Base-by-base conservation (phyloP, 192 early-diverging fungal species). In the Umbelopsis sp. region DNA sequence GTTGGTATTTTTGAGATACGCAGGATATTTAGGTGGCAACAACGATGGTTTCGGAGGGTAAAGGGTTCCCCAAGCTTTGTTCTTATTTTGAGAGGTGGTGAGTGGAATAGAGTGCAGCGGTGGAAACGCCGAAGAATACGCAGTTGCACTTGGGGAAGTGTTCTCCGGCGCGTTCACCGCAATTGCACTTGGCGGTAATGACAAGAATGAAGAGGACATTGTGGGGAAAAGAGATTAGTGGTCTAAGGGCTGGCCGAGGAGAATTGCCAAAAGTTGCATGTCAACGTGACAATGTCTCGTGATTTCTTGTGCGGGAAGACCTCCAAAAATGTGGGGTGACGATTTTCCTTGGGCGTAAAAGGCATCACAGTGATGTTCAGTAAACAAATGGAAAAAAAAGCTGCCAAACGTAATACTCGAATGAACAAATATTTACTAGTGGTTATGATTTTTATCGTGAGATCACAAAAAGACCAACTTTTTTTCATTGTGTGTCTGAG, bases 71-170 rank as follows among this genome's bases (percentile, higher is more conserved):
- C 44, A 64, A 30, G 23, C 46, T 69, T 37, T 68, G n/a, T 49
- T 15, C 51, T 69, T 55, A 46, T 25, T 49, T 37, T 46, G 23
- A 22, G 58, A 35, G 37, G 35, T 51, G 7, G 67, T 22, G 52
- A 49, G 52, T 27, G 70, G 70, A n/a, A 71, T 33, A 20, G 73
- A 58, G 27, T 74, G 73, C 25, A 74, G 47, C 16, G 73, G 51
- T 35, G 73, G 73, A 74, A 74, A 74, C 48, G 67, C 73, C 23
- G 67, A 69, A 69, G 51, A 50, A 47, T 73, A 73, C 33, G 64
- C 37, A n/a, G 71, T 18, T 25, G 55, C 25, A 25, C 25, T 61
- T 61, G 27, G 55, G 33, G 33, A 30, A 33, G 27, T 61, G 55
- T 61, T 61, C 55, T 61, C 55, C 55, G 55, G 55, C 55, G 55